Evolutionary conservation across 768 basidiomycete species (phyloP).

Genomic region (Tulasnella sp.): DNA sequence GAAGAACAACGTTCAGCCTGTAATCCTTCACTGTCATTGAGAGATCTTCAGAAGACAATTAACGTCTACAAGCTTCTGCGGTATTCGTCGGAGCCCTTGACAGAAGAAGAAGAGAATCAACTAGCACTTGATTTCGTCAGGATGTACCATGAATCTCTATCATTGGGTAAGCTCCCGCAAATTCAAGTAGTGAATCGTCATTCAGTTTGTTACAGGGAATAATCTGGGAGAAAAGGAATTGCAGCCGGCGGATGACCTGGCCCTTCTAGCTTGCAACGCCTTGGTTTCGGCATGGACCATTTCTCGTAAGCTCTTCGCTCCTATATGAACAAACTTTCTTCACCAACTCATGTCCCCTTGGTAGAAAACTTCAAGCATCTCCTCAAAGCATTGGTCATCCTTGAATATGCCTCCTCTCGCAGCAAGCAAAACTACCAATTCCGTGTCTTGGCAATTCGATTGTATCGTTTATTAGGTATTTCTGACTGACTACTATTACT

Average conservation of each 20-base stretch:
- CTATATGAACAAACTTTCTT: background rate
- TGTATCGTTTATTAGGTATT: slow-evolving; percentile 71
- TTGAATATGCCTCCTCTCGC: slow-evolving; percentile 57
- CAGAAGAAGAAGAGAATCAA: slow-evolving; percentile 41
- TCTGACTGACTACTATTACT: slow-evolving; percentile 16
- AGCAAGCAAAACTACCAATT: slow-evolving; percentile 73
- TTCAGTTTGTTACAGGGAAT: slow-evolving; percentile 26
- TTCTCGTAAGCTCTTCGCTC: slow-evolving; percentile 17
- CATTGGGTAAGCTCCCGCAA: slow-evolving; percentile 31
- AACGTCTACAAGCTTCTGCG: slow-evolving; percentile 68
- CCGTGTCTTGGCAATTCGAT: slow-evolving; percentile 59
- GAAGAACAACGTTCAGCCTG: slow-evolving; percentile 20
- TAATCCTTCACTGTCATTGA: background rate
- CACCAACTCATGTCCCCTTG: background rate
- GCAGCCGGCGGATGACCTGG: slow-evolving; percentile 79
- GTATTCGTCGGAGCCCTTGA: slow-evolving; percentile 39
- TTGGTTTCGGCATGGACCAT: slow-evolving; percentile 31
- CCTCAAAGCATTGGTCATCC: slow-evolving; percentile 45
- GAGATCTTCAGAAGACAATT: slow-evolving; percentile 52
- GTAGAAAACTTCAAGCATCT: slow-evolving; percentile 44
- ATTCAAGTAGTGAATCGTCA: no score
- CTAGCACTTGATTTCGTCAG: slow-evolving; percentile 41
- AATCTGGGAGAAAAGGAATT: slow-evolving; percentile 61
- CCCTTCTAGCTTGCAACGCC: slow-evolving; percentile 56
- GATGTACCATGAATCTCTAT: slow-evolving; percentile 54